Conservation (phyloP, 257 asterid genomes). For the Solanum bulbocastanum region DNA sequence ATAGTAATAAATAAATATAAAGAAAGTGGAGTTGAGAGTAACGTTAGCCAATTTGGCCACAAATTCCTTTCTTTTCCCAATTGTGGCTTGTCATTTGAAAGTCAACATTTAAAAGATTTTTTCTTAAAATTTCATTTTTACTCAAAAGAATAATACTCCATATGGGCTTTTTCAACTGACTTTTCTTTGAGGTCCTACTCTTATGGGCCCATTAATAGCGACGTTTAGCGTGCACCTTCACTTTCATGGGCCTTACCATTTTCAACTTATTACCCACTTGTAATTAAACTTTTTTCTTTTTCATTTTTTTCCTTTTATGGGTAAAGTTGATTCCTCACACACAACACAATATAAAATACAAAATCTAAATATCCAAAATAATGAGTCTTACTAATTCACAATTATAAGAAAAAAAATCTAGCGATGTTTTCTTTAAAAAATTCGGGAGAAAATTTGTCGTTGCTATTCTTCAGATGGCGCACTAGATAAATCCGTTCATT, state of each 20-base stretch:
- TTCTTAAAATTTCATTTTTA: not conserved
- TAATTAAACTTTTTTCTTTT: not conserved
- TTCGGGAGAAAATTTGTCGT: not conserved
- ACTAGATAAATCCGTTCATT: not conserved
- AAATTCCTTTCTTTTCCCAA: conserved; percentile 3
- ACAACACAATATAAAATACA: not conserved
- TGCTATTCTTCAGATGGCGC: not conserved
- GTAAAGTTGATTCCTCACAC: not conserved
- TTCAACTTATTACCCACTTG: conserved; percentile 2
- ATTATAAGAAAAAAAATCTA: not conserved
- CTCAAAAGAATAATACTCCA: not conserved
- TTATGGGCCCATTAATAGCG: conserved; percentile 3
- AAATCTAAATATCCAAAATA: not conserved
- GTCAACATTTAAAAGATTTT: not conserved
- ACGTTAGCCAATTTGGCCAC: not conserved
- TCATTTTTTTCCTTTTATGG: not conserved
- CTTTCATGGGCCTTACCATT: conserved; percentile 4
- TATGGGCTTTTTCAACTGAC: conserved; percentile 1
- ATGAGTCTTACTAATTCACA: not conserved
- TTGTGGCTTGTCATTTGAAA: not conserved
- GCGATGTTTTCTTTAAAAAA: not conserved
- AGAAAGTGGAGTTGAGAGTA: conserved; percentile 4
- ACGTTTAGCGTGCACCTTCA: not conserved
- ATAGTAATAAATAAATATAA: not conserved
- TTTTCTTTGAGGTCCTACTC: conserved; percentile 1